These are phyloP conservation scores for Teratosphaeriaceae sp. DNA, from an alignment of 2,329 filamentous ascomycete species.

Conservation along the genomic window DNA sequence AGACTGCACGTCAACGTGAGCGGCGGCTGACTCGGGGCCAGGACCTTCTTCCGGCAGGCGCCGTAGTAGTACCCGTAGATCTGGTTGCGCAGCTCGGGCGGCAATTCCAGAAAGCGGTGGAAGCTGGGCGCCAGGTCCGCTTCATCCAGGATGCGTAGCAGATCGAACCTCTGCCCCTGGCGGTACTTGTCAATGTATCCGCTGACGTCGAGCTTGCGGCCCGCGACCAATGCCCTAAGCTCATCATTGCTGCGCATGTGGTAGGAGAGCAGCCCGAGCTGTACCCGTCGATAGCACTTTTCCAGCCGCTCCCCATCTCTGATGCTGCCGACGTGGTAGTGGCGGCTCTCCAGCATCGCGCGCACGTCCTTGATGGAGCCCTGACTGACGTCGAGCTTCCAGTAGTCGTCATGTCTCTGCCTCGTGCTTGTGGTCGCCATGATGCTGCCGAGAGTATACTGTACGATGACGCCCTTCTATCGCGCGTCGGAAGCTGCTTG, in stretches of 20 bases:
- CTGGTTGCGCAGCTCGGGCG: constrained; percentile 9
- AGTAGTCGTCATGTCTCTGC: constrained; percentile 2
- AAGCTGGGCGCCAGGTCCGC: constrained; percentile 6
- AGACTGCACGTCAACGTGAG: constrained; percentile 5
- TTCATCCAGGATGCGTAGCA: not conserved
- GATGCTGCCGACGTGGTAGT: not conserved
- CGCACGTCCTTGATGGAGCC: not conserved
- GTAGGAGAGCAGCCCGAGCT: constrained; percentile 2
- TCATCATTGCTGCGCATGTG: constrained; percentile 2
- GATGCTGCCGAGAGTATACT: too few species aligned
- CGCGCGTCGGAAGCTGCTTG: too few species aligned
- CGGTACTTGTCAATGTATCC: not conserved
- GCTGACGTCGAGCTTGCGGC: not conserved
- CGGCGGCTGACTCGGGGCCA: constrained; percentile 11
- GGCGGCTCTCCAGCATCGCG: not conserved
- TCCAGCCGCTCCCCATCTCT: not conserved
- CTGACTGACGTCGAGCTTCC: not conserved
- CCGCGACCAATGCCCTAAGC: not conserved
- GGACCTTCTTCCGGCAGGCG: constrained; percentile 5
- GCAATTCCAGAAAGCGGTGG: constrained; percentile 5
- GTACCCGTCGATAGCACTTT: not conserved
- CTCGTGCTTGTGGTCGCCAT: constrained; percentile 1
- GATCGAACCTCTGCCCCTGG: not conserved
- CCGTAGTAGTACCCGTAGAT: constrained; percentile 12
- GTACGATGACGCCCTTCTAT: too few species aligned